Conservation (phyloP, 495 filamentous ascomycete species). For the Annulohypoxylon nitens region DNA sequence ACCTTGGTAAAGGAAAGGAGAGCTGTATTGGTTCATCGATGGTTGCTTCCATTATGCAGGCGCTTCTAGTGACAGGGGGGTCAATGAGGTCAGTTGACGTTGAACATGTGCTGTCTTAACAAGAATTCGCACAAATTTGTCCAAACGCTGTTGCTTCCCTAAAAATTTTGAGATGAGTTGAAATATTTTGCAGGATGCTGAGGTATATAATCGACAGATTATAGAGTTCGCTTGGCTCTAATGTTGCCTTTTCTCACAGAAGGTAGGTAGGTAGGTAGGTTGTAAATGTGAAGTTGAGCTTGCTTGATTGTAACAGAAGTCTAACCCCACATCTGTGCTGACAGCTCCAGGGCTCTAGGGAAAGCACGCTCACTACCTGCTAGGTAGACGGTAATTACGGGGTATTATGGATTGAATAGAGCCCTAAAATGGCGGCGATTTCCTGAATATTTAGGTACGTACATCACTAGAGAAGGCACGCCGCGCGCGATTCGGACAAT, state of each 20-base stretch:
- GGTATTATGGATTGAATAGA: background rate
- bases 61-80: background rate
- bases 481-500: slow-evolving; percentile 6
- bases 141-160: background rate
- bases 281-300: background rate
- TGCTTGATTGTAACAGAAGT: slow-evolving; percentile 18
- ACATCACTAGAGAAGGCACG: background rate
- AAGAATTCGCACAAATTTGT: background rate
- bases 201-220: background rate
- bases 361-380: background rate
- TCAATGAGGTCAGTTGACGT: background rate
- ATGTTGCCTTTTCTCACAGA: background rate
- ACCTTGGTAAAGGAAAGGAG: slow-evolving; percentile 81
- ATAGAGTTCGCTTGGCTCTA: background rate
- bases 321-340: slow-evolving; percentile 21
- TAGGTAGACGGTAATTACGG: background rate
- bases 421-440: background rate
- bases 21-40: slow-evolving; percentile 67
- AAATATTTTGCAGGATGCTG: background rate
- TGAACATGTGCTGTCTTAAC: background rate
- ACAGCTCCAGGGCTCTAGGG: background rate
- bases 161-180: background rate
- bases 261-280: no score
- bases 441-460: background rate
- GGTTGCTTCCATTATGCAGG: slow-evolving; percentile 42